Base-by-base conservation (phyloP, 73 alveolate genomes). In the Paramecium sexaurelia region DNA sequence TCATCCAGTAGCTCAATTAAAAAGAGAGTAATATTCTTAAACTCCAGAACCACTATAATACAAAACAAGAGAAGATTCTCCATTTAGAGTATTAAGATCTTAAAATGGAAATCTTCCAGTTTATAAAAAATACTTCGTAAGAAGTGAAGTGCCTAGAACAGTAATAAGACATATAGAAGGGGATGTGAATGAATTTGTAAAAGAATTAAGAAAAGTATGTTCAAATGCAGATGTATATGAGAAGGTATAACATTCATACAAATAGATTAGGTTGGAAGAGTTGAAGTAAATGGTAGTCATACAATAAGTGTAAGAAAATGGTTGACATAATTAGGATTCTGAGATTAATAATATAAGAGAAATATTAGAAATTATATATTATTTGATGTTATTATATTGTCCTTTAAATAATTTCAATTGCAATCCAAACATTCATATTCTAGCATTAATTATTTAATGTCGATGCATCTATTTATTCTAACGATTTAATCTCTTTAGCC, bases 201-300 rank as follows among this genome's bases (percentile, higher is more conserved):
- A 78, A 24, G 90, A 78, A 78, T 78, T 78, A 78, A 78, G 73
- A 78, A 78, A 78, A 17, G 90, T 78, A 2, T 78, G 90, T 45
- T 78, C 90, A 40, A 78, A 78, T 41, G 90, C 90, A 40, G 90
- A 78, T 78, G 90, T 78, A 9, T 7, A n/a, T 39, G 75, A 78
- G 15, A 78, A 78, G n/a, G 55, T 61, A 29, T 17, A 51, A 17
- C 0, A 61, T 61, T 61, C 3, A 61, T 0, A 26, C 13, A 29
- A 24, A 10, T 9, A 61, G 13, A 29, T 61, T 61, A 61, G 83
- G 13, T 78, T 39, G 90, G 90, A 41, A 78, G 90, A 78, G 90
- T 78, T 9, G 90, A 78, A 78, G 75, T 78, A 20, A 78, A 45
- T 78, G 90, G 90, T 0, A 78, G 90, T 78, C 90, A 78, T 41